Evolutionary conservation across 2,329 filamentous ascomycete species (phyloP).

Genomic region (Apiospora rasikravindrae): DNA sequence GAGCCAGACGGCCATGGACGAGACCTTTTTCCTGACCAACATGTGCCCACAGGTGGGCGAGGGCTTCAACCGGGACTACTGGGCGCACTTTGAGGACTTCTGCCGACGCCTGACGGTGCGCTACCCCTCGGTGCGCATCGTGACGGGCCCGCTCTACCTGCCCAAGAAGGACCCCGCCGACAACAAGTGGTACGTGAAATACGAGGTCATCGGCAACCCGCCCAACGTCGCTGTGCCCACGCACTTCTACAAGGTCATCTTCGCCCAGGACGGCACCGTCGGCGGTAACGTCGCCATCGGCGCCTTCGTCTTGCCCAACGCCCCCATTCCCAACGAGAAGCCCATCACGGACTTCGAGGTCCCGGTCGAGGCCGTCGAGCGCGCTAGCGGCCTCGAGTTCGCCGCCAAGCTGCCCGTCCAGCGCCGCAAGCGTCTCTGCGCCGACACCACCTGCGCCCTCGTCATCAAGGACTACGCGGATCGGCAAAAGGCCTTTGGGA

Average conservation of each 20-base stretch:
- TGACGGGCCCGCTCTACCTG: constrained; percentile 93
- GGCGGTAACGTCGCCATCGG: constrained; percentile 79
- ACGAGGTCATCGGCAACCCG: constrained; percentile 94
- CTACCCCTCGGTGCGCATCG: constrained; percentile 88
- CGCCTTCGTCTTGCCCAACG: constrained; percentile 95
- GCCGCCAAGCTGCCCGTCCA: constrained; percentile 75
- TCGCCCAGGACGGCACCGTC: constrained; percentile 79
- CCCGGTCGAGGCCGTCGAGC: constrained; percentile 88
- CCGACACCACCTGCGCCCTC: constrained; percentile 83
- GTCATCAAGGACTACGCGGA: constrained; percentile 80
- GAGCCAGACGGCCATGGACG: constrained; percentile 92
- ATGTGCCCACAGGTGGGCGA: constrained; percentile 99
- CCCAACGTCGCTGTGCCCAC: constrained; percentile 96
- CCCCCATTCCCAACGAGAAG: constrained; percentile 84
- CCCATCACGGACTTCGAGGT: constrained; percentile 93
- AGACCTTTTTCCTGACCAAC: constrained; percentile 90
- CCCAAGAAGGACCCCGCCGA: constrained; percentile 81
- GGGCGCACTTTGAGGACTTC: constrained; percentile 98
- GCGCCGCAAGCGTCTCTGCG: constrained; percentile 79
- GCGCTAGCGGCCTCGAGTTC: constrained; percentile 91
- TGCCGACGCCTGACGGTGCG: constrained; percentile 79
- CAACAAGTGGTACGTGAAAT: constrained; percentile 93
- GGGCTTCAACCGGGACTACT: constrained; percentile 99
- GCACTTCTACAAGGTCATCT: constrained; percentile 99
- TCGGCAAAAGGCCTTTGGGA: constrained; percentile 63